phyloP scores from a whole-genome alignment of 1,284 basidiomycete species.

The Irpex lacteus region DNA sequence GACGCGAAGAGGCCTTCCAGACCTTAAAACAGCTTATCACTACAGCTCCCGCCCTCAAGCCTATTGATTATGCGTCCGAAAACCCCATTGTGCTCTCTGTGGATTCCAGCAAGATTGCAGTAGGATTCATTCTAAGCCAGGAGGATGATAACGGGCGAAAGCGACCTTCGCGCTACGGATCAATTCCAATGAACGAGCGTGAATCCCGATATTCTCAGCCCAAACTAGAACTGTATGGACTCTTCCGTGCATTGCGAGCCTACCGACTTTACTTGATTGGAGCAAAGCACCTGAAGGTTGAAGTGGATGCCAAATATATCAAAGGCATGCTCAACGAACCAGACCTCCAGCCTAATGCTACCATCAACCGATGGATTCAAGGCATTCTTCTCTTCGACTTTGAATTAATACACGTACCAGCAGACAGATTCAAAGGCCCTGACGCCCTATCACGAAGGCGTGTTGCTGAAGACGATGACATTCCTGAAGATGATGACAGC shows the following conservation, averaged over 20 bases:
- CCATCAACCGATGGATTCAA: constrained; percentile 39
- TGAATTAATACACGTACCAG: constrained; percentile 31
- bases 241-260: constrained; percentile 30
- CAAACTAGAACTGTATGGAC: constrained; percentile 38
- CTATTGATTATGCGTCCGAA: constrained; percentile 30
- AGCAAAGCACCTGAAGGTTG: constrained; percentile 30
- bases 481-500: constrained; percentile 14
- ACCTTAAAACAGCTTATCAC: constrained; percentile 26
- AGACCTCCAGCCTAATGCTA: constrained; percentile 34
- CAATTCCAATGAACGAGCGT: constrained; percentile 32
- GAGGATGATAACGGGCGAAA: constrained; percentile 18
- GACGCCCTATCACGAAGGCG: constrained; percentile 18
- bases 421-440: constrained; percentile 14
- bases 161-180: constrained; percentile 19
- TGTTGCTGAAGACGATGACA: constrained; percentile 23
- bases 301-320: constrained; percentile 37
- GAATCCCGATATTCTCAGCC: constrained; percentile 38
- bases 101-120: constrained; percentile 31
- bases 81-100: constrained; percentile 31
- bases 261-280: constrained; percentile 31
- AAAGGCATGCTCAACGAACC: constrained; percentile 38
- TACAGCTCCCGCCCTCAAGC: constrained; percentile 20
- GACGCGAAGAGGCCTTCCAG: constrained; percentile 24
- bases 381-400: constrained; percentile 37
- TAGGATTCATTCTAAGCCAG: constrained; percentile 33